These are phyloP conservation scores for Pleurotus cornucopiae DNA, from an alignment of 768 basidiomycete genomes.

Conservation along the genomic window DNA sequence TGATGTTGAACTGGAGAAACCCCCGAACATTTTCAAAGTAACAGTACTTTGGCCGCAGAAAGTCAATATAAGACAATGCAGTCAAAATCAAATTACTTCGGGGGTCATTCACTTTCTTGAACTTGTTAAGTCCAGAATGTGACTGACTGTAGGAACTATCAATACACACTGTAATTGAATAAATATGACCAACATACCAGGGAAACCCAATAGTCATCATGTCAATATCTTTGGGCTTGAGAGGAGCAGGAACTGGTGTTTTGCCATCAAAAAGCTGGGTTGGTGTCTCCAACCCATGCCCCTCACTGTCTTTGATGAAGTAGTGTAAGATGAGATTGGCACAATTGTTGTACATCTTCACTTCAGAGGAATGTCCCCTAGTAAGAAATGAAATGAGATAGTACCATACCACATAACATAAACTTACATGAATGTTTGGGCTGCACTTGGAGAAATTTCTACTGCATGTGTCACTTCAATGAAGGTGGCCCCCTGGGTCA, in stretches of 20 bases:
- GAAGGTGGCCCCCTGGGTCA: conserved; percentile 49
- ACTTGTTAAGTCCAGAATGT: conserved; percentile 74
- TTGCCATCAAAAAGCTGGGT: conserved; percentile 34
- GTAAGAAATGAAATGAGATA: neutral
- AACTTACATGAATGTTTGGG: conserved; percentile 56
- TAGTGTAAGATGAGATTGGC: conserved; percentile 59
- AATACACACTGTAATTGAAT: no score
- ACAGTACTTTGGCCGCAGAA: conserved; percentile 34
- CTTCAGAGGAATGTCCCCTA: conserved; percentile 50
- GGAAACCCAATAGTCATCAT: conserved; percentile 74
- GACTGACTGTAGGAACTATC: conserved; percentile 46
- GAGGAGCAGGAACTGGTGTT: conserved; percentile 36
- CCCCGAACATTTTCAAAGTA: conserved; percentile 55
- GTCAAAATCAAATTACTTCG: conserved; percentile 73
- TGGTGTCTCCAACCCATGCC: conserved; percentile 35
- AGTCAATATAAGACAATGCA: conserved; percentile 47
- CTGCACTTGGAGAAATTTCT: conserved; percentile 76
- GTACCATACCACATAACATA: neutral
- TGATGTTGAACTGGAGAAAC: conserved; percentile 39
- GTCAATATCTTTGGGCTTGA: conserved; percentile 51
- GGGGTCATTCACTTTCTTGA: conserved; percentile 57
- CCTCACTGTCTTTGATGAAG: conserved; percentile 45
- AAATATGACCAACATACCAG: conserved; percentile 38
- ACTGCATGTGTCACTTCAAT: conserved; percentile 60
- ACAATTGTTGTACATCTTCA: conserved; percentile 66